Conservation (phyloP, 2,329 filamentous ascomycete species). For the Colletotrichum sp. region DNA sequence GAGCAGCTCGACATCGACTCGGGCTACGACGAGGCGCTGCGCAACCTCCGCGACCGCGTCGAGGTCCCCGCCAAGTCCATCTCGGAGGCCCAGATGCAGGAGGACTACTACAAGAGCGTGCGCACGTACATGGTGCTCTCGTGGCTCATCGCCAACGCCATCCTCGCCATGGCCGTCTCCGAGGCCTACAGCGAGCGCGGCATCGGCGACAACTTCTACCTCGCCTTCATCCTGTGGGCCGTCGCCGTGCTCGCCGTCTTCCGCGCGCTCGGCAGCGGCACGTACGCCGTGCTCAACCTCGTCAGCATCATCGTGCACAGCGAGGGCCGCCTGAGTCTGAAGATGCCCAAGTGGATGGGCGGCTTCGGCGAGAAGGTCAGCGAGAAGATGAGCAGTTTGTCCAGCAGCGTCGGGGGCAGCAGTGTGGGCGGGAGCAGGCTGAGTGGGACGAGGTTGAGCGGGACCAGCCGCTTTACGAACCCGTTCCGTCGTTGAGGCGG, state of each 20-base stretch:
- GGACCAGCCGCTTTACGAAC: conserved; percentile 4
- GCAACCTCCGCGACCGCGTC: conserved; percentile 91
- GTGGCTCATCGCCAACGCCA: conserved; percentile 92
- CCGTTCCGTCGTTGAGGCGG: conserved; percentile 3
- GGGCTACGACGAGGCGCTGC: conserved; percentile 94
- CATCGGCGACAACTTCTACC: conserved; percentile 85
- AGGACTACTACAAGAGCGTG: conserved; percentile 98
- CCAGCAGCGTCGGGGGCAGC: conserved; percentile 44
- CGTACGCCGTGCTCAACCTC: conserved; percentile 83
- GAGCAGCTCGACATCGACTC: conserved; percentile 98
- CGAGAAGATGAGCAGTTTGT: conserved; percentile 55
- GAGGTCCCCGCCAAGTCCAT: conserved; percentile 71
- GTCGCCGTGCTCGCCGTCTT: conserved; percentile 89
- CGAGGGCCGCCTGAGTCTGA: conserved; percentile 67
- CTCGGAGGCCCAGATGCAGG: conserved; percentile 84
- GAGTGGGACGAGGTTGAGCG: conserved; percentile 26
- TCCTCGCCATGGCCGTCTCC: conserved; percentile 90
- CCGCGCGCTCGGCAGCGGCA: conserved; percentile 79
- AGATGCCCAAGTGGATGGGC: conserved; percentile 55
- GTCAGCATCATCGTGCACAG: conserved; percentile 89
- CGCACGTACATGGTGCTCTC: conserved; percentile 96
- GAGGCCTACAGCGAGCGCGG: conserved; percentile 79
- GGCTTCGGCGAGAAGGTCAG: conserved; percentile 51
- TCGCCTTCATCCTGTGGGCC: conserved; percentile 91
- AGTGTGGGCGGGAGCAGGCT: conserved; percentile 15